phyloP scores from a whole-genome alignment of 2,329 filamentous ascomycete genomes.

The Paraconiothyrium brasiliense region DNA sequence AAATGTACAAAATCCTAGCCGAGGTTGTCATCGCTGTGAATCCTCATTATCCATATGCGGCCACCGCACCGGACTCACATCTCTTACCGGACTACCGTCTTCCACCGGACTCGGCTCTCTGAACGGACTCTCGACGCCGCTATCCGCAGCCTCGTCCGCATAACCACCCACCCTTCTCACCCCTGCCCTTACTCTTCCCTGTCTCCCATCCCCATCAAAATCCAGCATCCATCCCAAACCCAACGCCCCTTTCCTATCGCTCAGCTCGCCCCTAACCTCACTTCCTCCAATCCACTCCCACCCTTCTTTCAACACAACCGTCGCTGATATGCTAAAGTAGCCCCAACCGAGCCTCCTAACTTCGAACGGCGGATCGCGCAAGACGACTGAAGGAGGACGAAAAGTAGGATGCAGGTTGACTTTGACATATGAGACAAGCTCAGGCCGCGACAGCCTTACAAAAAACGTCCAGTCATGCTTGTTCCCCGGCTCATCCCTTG shows the following conservation, averaged over 20 bases:
- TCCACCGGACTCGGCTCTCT: constrained; percentile 4
- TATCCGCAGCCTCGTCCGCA: constrained; percentile 30
- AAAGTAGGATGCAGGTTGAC: constrained; percentile 56
- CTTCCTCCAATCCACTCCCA: constrained; percentile 56
- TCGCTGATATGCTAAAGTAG: constrained; percentile 50
- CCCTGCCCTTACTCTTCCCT: constrained; percentile 53
- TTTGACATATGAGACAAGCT: constrained; percentile 57
- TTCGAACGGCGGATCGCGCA: constrained; percentile 51
- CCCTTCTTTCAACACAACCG: constrained; percentile 54
- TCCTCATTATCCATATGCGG: constrained; percentile 14
- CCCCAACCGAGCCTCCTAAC: constrained; percentile 56
- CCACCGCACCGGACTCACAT: constrained; percentile 12
- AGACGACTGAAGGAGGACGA: constrained; percentile 46
- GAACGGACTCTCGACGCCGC: constrained; percentile 11
- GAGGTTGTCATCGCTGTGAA: too few species aligned
- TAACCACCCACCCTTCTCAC: constrained; percentile 45
- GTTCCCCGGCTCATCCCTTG: constrained; percentile 34
- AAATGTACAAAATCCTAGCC: too few species aligned
- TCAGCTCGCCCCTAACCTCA: constrained; percentile 43
- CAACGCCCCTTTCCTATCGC: constrained; percentile 30
- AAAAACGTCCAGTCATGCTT: constrained; percentile 59
- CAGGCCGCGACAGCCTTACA: constrained; percentile 52
- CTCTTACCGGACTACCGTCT: constrained; percentile 8
- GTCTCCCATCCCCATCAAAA: constrained; percentile 53
- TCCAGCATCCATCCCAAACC: constrained; percentile 55